phyloP scores from a whole-genome alignment of 2,329 filamentous ascomycete species.

The Aschersonia sp. region DNA sequence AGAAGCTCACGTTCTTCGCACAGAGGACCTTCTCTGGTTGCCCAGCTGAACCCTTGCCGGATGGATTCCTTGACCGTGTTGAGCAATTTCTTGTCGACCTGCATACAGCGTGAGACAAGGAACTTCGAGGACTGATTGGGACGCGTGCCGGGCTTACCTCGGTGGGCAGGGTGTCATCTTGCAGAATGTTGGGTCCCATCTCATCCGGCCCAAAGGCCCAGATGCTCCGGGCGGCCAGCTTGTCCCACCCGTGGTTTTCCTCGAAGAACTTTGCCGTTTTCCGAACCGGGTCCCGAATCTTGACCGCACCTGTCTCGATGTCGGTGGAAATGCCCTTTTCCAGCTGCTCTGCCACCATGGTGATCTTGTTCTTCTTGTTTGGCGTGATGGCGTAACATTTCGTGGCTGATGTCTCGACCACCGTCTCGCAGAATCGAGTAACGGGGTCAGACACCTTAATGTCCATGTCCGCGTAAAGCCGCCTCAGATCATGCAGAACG shows the following conservation, averaged over 20 bases:
- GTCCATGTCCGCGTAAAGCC: slow-evolving; percentile 97
- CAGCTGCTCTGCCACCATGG: slow-evolving; percentile 92
- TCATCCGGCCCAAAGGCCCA: slow-evolving; percentile 98
- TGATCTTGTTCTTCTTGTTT: slow-evolving; percentile 99
- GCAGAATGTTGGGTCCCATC: slow-evolving; percentile 83
- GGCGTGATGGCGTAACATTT: slow-evolving; percentile 97
- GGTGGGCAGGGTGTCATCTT: slow-evolving; percentile 88
- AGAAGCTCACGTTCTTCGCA: slow-evolving; percentile 81
- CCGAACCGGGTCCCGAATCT: slow-evolving; percentile 81
- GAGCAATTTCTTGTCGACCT: slow-evolving; percentile 85
- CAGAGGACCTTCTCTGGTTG: slow-evolving; percentile 81
- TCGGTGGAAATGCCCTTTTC: slow-evolving; percentile 91
- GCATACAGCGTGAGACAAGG: neutral
- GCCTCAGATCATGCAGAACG: slow-evolving; percentile 83
- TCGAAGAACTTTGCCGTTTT: slow-evolving; percentile 96
- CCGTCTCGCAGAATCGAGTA: slow-evolving; percentile 93
- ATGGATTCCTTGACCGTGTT: slow-evolving; percentile 82
- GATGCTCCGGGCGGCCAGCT: slow-evolving; percentile 84
- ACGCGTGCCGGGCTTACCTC: slow-evolving; percentile 39
- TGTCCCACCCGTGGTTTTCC: slow-evolving; percentile 92
- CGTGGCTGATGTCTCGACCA: slow-evolving; percentile 91
- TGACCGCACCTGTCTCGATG: slow-evolving; percentile 81
- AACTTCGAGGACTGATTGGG: neutral
- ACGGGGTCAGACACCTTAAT: slow-evolving; percentile 97
- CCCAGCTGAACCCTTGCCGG: slow-evolving; percentile 94